A percentile compares a stretch with the other conserved stretches of the same genome.
Conservation (phyloP, 2,329 filamentous ascomycete genomes). For the Ascomycota sp. region DNA sequence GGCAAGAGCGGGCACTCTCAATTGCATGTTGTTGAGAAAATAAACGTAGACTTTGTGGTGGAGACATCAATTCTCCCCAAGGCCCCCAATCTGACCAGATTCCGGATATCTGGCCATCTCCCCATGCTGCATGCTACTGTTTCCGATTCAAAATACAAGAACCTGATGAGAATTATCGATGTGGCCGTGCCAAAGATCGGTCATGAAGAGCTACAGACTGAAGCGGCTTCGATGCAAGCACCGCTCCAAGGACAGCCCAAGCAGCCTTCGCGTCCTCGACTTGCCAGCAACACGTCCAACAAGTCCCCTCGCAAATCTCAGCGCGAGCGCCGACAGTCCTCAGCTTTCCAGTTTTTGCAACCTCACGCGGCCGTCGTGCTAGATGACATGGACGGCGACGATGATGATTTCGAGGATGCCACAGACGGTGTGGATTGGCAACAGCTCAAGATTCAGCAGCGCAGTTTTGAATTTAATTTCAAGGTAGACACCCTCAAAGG, state of each 20-base stretch:
- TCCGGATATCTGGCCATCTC: slow-evolving; percentile 75
- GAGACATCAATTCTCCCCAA: slow-evolving; percentile 94
- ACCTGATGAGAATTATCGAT: slow-evolving; percentile 84
- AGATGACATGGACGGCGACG: slow-evolving; percentile 49
- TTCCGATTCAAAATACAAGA: slow-evolving; percentile 93
- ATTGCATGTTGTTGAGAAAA: slow-evolving; percentile 81
- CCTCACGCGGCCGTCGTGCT: slow-evolving; percentile 58
- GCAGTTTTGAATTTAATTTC: slow-evolving; percentile 90
- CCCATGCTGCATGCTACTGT: slow-evolving; percentile 79
- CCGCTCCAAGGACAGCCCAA: slow-evolving; percentile 7
- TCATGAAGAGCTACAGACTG: slow-evolving; percentile 11
- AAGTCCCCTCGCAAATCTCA: slow-evolving; percentile 21
- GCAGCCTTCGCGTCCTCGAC: slow-evolving; percentile 17
- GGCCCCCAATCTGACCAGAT: slow-evolving; percentile 74
- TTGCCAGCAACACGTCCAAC: slow-evolving; percentile 23
- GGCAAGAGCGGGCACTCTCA: slow-evolving; percentile 44
- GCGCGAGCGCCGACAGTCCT: slow-evolving; percentile 36
- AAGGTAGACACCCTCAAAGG: slow-evolving; percentile 85
- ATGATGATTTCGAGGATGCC: slow-evolving; percentile 45
- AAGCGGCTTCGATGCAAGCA: slow-evolving; percentile 4
- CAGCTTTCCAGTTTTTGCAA: slow-evolving; percentile 51
- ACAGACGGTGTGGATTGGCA: slow-evolving; percentile 31
- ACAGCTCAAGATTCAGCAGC: slow-evolving; percentile 56
- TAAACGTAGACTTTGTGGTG: slow-evolving; percentile 93
- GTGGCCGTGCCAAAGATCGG: slow-evolving; percentile 74